These are phyloP conservation scores for Eucalyptus urophylla DNA, from an alignment of 345 rosid genomes.

Conservation along the genomic window DNA sequence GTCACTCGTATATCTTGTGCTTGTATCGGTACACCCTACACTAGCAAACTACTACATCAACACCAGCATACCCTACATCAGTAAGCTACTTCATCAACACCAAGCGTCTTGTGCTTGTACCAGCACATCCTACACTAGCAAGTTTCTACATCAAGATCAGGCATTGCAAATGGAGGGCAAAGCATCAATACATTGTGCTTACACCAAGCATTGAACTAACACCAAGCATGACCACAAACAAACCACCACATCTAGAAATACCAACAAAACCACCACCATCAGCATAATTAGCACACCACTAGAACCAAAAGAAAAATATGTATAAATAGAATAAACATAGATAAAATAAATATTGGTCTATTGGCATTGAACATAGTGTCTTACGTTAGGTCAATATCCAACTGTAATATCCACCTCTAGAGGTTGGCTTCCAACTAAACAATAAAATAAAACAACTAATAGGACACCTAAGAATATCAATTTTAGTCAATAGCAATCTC, in stretches of 20 bases:
- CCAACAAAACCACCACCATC: not conserved
- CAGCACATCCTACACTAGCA: too few relatives aligned
- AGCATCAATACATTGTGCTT: not conserved
- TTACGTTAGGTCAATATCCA: not conserved
- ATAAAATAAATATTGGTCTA: not conserved
- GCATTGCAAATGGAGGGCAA: too few relatives aligned
- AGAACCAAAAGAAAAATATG: not conserved
- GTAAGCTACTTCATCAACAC: too few relatives aligned
- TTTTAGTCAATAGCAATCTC: too few relatives aligned
- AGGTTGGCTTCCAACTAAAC: not conserved
- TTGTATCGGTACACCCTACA: rapidly evolving
- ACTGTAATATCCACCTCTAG: not conserved
- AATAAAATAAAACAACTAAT: too few relatives aligned
- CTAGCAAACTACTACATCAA: too few relatives aligned
- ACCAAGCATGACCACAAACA: not conserved
- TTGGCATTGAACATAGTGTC: not conserved
- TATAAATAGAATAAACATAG: too few relatives aligned
- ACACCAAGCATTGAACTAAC: not conserved
- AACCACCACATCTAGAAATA: not conserved
- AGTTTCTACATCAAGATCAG: too few relatives aligned
- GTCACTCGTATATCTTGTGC: not conserved
- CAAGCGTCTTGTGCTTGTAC: not conserved
- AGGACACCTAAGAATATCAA: too few relatives aligned
- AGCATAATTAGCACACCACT: not conserved
- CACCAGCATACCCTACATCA: too few relatives aligned